Percentiles rank a stretch among this genome's conserved stretches.
These are phyloP conservation scores for Stemphylium lycopersici DNA, from an alignment of 2,329 filamentous ascomycete species.

Conservation along the genomic window DNA sequence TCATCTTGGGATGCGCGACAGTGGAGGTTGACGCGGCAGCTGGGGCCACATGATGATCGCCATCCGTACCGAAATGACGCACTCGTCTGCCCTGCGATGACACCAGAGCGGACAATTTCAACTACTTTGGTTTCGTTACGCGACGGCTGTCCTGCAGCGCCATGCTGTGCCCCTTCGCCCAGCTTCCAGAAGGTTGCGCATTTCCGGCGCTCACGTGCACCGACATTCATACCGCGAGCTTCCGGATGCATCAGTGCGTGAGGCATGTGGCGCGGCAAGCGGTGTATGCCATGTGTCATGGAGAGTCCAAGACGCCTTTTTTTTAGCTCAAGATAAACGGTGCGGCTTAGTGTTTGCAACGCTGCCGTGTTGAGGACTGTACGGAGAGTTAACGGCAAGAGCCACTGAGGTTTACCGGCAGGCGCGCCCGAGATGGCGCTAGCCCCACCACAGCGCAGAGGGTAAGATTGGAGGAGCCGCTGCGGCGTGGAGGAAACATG, in stretches of 20 bases:
- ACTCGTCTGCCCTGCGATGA: constrained; percentile 19
- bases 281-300: constrained; percentile 11
- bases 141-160: constrained; percentile 24
- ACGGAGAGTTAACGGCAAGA: constrained; percentile 18
- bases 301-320: constrained; percentile 4
- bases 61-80: constrained; percentile 41
- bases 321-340: constrained; percentile 9
- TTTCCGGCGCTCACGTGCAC: constrained; percentile 21
- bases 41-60: constrained; percentile 38
- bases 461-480: constrained; percentile 14
- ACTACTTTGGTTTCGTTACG: constrained; percentile 43
- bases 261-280: constrained; percentile 11
- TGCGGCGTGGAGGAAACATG: constrained; percentile 1
- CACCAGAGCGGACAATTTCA: constrained; percentile 20
- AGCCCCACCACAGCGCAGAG: constrained; percentile 6
- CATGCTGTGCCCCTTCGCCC: constrained; percentile 14
- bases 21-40: constrained; percentile 24
- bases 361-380: constrained; percentile 23
- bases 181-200: constrained; percentile 28
- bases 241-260: constrained; percentile 5
- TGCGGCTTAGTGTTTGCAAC: constrained; percentile 10
- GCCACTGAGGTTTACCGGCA: constrained; percentile 39
- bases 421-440: constrained; percentile 22
- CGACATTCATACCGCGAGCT: constrained; percentile 9
- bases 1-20: constrained; percentile 26